These are phyloP conservation scores for Trebouxia gelatinosa DNA, from an alignment of 163 green algal species.

Conservation along the genomic window DNA sequence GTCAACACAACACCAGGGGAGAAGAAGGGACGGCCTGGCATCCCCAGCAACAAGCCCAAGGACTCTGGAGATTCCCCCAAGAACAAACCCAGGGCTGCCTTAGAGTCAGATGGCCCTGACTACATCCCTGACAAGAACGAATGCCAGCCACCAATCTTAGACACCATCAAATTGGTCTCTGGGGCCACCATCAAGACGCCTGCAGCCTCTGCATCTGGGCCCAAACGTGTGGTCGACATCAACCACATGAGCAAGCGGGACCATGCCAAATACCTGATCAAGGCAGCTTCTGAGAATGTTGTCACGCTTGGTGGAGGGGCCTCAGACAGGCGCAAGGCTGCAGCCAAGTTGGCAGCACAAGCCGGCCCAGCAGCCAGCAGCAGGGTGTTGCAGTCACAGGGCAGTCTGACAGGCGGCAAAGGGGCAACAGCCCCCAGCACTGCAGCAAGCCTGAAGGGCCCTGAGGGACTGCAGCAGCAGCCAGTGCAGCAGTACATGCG, in stretches of 20 bases:
- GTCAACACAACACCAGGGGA: conserved; percentile 3
- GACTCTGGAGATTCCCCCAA: background rate
- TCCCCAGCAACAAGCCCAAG: background rate
- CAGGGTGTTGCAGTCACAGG: background rate
- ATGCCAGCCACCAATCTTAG: conserved; percentile 20
- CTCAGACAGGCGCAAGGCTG: background rate
- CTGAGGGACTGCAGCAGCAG: too few relatives aligned
- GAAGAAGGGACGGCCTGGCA: conserved; percentile 9
- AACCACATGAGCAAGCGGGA: conserved; percentile 30
- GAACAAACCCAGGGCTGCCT: background rate
- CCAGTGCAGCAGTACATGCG: conserved; percentile 11
- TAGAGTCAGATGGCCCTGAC: conserved; percentile 21
- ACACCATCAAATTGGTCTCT: conserved; percentile 29
- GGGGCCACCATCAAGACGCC: conserved; percentile 9
- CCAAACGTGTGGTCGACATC: background rate
- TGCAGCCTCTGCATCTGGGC: conserved; percentile 3
- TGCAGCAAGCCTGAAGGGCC: too few relatives aligned
- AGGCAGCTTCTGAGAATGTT: conserved; percentile 24
- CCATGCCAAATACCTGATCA: conserved; percentile 17
- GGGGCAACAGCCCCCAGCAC: background rate
- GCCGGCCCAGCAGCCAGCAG: background rate
- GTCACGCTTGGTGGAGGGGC: background rate
- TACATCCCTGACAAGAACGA: conserved; percentile 33
- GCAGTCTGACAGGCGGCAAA: background rate
- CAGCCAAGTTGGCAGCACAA: background rate